A percentile compares a stretch with the other conserved stretches of the same genome.
These are phyloP conservation scores for Endoconidiophora laricicola DNA, from an alignment of 2,329 filamentous ascomycete genomes.

Conservation along the genomic window DNA sequence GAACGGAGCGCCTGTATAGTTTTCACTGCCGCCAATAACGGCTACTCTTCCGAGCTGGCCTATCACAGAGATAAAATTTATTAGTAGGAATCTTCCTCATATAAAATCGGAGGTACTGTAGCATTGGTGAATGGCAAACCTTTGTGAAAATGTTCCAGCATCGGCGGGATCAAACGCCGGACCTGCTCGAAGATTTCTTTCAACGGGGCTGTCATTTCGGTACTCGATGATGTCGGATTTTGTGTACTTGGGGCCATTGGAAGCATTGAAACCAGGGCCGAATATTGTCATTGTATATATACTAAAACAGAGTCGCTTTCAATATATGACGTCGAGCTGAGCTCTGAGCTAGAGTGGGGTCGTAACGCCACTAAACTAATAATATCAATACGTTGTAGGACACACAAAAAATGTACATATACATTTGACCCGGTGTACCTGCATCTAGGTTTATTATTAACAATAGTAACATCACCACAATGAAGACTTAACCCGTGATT, in stretches of 20 bases:
- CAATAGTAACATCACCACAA: background rate
- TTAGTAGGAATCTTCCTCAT: background rate
- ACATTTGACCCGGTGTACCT: background rate
- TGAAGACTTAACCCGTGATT: background rate
- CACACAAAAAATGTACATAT: background rate
- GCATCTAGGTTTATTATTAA: background rate
- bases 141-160: conserved; percentile 94
- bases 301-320: too few relatives aligned
- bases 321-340: too few relatives aligned
- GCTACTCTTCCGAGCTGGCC: conserved; percentile 83
- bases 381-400: too few relatives aligned
- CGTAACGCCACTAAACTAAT: too few relatives aligned
- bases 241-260: too few relatives aligned
- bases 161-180: conserved; percentile 79
- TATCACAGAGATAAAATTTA: conserved; percentile 20
- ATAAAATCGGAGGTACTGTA: background rate
- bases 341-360: too few relatives aligned
- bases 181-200: conserved; percentile 65
- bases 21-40: conserved; percentile 86
- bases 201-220: conserved; percentile 49
- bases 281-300: too few relatives aligned
- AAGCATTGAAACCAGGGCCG: too few relatives aligned
- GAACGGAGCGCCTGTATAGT: conserved; percentile 94
- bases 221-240: too few relatives aligned
- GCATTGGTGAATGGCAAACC: conserved; percentile 32